phyloP scores from a whole-genome alignment of 495 filamentous ascomycete genomes.

The Astrocystis sublimbata region DNA sequence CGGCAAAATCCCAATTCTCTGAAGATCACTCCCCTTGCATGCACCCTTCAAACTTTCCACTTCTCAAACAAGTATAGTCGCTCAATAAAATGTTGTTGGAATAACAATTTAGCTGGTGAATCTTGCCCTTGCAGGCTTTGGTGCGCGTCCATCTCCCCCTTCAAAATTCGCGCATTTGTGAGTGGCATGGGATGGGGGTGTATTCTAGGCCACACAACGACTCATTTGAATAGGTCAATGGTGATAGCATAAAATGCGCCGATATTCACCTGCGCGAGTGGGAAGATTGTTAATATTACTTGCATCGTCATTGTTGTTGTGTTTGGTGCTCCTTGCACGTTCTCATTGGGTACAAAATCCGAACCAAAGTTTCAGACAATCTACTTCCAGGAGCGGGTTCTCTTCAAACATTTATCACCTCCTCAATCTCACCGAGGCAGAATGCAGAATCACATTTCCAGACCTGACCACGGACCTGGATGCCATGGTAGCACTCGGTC shows the following conservation, averaged over 20 bases:
- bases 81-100: background rate
- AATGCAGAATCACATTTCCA: constrained; percentile 44
- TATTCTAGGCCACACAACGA: too few species aligned
- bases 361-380: background rate
- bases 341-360: background rate
- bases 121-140: background rate
- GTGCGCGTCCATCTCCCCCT: background rate
- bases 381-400: background rate
- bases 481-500: constrained; percentile 38
- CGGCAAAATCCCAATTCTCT: too few species aligned
- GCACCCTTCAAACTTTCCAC: too few species aligned
- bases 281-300: background rate
- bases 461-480: constrained; percentile 45
- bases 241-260: background rate
- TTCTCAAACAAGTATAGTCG: too few species aligned
- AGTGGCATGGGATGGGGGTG: background rate
- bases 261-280: background rate
- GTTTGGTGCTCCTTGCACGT: background rate
- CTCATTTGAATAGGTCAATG: too few species aligned
- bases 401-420: background rate
- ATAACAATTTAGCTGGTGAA: background rate
- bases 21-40: too few species aligned
- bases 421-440: constrained; percentile 36
- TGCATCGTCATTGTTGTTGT: background rate
- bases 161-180: background rate